These are phyloP conservation scores for Cryptosporidium sp. DNA, from an alignment of 169 alveolate genomes.

Conservation along the genomic window DNA sequence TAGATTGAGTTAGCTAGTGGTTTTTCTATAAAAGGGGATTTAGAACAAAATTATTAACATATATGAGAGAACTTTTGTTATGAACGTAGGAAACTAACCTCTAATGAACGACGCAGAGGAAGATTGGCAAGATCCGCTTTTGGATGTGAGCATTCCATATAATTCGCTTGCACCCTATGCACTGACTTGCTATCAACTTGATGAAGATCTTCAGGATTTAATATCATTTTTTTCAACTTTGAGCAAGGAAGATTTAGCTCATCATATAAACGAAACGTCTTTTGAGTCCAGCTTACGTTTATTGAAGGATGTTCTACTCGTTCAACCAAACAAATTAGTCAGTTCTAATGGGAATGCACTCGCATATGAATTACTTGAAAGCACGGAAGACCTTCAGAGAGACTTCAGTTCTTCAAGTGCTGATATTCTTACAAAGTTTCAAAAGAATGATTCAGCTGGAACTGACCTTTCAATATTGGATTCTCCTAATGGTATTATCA, in stretches of 20 bases:
- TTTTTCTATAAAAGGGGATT: background rate
- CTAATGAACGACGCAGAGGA: slow-evolving; percentile 41
- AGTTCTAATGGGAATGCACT: background rate
- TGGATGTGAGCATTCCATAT: slow-evolving; percentile 71
- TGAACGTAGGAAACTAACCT: background rate
- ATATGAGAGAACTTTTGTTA: background rate
- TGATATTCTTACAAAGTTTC: background rate
- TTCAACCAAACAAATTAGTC: slow-evolving; percentile 12
- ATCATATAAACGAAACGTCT: slow-evolving; percentile 42
- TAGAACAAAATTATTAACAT: background rate
- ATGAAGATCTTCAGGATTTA: slow-evolving; percentile 61
- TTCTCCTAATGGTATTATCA: background rate
- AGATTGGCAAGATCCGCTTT: slow-evolving; percentile 74
- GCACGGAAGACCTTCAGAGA: background rate
- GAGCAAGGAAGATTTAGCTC: slow-evolving; percentile 18
- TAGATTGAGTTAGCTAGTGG: slow-evolving; percentile 11
- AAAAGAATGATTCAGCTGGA: background rate
- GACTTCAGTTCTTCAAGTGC: background rate
- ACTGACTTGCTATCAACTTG: slow-evolving; percentile 30
- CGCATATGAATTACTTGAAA: background rate
- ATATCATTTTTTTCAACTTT: slow-evolving; percentile 56
- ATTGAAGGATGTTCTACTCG: slow-evolving; percentile 41
- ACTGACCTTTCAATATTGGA: background rate
- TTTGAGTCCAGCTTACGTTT: slow-evolving; percentile 49
- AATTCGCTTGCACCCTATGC: slow-evolving; percentile 59